Percentiles rank a stretch among this genome's conserved stretches.
These are phyloP conservation scores for Peziza echinospora DNA, from an alignment of 495 filamentous ascomycete genomes.

Conservation along the genomic window DNA sequence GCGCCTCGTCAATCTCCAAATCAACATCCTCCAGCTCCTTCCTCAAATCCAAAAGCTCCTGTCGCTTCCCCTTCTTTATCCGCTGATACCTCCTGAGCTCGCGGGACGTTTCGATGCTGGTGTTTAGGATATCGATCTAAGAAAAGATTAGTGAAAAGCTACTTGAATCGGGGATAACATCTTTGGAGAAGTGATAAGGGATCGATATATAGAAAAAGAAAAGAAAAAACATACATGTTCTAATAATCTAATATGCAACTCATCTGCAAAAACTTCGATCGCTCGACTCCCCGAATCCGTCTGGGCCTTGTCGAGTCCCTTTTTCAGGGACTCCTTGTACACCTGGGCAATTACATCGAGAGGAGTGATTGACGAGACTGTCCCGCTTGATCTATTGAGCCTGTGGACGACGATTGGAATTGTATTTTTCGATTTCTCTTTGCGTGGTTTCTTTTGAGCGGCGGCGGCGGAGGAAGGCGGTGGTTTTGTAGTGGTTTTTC, in stretches of 20 bases:
- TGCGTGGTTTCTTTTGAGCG: neutral
- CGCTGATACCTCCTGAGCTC: constrained; percentile 7
- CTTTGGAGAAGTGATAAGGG: too few species aligned
- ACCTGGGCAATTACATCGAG: constrained; percentile 14
- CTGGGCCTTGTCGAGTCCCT: constrained; percentile 6
- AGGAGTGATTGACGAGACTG: constrained; percentile 5
- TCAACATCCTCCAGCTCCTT: constrained; percentile 7
- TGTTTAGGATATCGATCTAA: constrained; percentile 13
- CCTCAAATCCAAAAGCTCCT: constrained; percentile 9
- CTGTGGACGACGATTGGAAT: neutral
- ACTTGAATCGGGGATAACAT: too few species aligned
- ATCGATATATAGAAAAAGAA: neutral
- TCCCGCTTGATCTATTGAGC: neutral
- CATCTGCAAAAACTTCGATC: constrained; percentile 14
- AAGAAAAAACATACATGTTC: too few species aligned
- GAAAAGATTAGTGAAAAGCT: too few species aligned
- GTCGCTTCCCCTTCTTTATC: constrained; percentile 8
- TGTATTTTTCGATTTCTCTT: too few species aligned
- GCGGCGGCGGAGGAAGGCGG: neutral
- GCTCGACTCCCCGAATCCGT: constrained; percentile 5
- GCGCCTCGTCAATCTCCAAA: constrained; percentile 14
- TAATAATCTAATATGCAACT: constrained; percentile 9
- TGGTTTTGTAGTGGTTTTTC: neutral
- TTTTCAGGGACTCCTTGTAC: constrained; percentile 10
- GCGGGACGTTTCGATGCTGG: constrained; percentile 7